Evolutionary conservation across 140 eudicot species (phyloP).

Genomic region (Senecio squalidus): DNA sequence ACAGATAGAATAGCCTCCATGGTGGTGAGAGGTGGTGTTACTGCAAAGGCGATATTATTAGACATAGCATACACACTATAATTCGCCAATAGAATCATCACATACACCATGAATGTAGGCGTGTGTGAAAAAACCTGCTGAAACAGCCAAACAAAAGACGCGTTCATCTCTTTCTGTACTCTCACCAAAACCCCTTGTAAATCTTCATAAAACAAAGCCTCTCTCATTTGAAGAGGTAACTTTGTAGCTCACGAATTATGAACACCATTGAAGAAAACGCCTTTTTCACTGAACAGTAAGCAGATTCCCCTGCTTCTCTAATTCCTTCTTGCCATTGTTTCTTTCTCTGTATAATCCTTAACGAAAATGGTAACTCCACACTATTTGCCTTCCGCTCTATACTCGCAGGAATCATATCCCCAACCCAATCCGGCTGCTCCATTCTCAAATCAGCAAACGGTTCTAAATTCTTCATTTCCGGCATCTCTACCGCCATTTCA

Average conservation of each 20-base stretch:
- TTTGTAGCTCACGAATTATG: constrained; percentile 81
- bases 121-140: constrained; percentile 87
- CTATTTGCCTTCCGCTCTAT: constrained; percentile 76
- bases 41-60: constrained; percentile 34
- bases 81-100: constrained; percentile 85
- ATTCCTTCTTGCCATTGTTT: constrained; percentile 55
- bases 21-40: constrained; percentile 23
- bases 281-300: constrained; percentile 60
- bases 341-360: constrained; percentile 71
- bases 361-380: constrained; percentile 65
- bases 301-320: constrained; percentile 52
- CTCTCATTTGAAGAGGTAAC: constrained; percentile 75
- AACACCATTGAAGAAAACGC: constrained; percentile 97
- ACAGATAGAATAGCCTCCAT: constrained; percentile 29
- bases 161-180: constrained; percentile 73
- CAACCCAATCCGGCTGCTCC: constrained; percentile 26
- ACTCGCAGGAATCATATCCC: constrained; percentile 48
- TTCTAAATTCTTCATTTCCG: background rate
- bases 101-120: constrained; percentile 73
- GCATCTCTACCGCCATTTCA: background rate
- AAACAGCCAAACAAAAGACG: constrained; percentile 88
- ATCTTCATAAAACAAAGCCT: constrained; percentile 59
- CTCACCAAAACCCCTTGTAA: constrained; percentile 61
- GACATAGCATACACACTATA: constrained; percentile 67
- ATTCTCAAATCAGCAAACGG: constrained; percentile 2